Percentiles rank a stretch among this genome's conserved stretches.
These are phyloP conservation scores for Psilocybe sp. DNA, from an alignment of 768 basidiomycete genomes.

Conservation along the genomic window DNA sequence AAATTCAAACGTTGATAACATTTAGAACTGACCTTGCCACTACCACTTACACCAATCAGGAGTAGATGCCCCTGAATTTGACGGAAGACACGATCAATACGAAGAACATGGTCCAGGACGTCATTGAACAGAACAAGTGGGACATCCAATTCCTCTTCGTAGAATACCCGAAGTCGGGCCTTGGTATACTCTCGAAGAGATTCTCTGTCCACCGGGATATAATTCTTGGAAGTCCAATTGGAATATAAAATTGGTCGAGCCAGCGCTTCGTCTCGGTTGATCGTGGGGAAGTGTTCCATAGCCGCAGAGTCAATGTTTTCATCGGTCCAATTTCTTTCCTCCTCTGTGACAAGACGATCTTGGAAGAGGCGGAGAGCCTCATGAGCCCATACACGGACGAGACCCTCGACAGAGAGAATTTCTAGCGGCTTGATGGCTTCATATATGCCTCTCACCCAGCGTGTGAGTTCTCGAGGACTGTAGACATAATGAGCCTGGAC, in stretches of 20 bases:
- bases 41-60: constrained; percentile 96
- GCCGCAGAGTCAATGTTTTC: constrained; percentile 84
- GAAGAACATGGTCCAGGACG: constrained; percentile 94
- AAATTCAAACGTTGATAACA: background rate
- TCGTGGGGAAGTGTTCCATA: constrained; percentile 89
- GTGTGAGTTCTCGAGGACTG: constrained; percentile 96
- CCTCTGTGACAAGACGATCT: constrained; percentile 91
- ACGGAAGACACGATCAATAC: constrained; percentile 98
- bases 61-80: constrained; percentile 96
- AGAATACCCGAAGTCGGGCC: constrained; percentile 95
- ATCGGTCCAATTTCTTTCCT: constrained; percentile 94
- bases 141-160: constrained; percentile 98
- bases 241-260: constrained; percentile 92
- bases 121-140: constrained; percentile 98
- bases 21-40: constrained; percentile 77
- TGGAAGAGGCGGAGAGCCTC: constrained; percentile 97
- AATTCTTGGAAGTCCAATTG: constrained; percentile 98
- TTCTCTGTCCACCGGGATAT: constrained; percentile 93
- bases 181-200: constrained; percentile 93
- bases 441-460: constrained; percentile 97
- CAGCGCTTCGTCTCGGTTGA: constrained; percentile 84
- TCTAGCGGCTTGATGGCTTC: constrained; percentile 95
- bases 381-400: constrained; percentile 97
- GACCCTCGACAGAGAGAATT: constrained; percentile 88
- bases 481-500: constrained; percentile 99